These are phyloP conservation scores for Sporothrix phasma DNA, from an alignment of 2,329 filamentous ascomycete species.

Conservation along the genomic window DNA sequence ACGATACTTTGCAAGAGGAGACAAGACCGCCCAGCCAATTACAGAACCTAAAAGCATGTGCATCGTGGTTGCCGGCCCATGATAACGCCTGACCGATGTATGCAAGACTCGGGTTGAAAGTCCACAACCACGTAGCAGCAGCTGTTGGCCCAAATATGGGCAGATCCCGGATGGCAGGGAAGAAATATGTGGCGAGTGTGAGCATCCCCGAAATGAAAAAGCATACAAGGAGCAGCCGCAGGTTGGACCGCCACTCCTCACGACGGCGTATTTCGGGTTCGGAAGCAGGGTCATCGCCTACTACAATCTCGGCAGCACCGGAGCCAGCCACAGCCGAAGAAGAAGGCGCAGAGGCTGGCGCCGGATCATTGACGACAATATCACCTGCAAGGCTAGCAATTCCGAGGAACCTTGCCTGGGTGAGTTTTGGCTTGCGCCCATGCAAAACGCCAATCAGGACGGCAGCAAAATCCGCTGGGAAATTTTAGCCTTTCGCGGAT, in stretches of 20 bases:
- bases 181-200: slow-evolving; percentile 81
- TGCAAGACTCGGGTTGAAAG: slow-evolving; percentile 89
- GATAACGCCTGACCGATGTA: slow-evolving; percentile 95
- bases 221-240: slow-evolving; percentile 45
- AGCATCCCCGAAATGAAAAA: slow-evolving; percentile 53
- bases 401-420: slow-evolving; percentile 16
- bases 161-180: slow-evolving; percentile 74
- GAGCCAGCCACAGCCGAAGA: neutral
- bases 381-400: slow-evolving; percentile 23
- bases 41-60: slow-evolving; percentile 91
- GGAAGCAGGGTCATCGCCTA: slow-evolving; percentile 18
- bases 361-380: neutral
- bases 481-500: slow-evolving; percentile 88
- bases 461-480: slow-evolving; percentile 84
- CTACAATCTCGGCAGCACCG: neutral
- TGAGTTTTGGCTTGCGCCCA: slow-evolving; percentile 32
- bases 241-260: slow-evolving; percentile 35
- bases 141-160: slow-evolving; percentile 71
- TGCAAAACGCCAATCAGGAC: slow-evolving; percentile 87
- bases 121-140: slow-evolving; percentile 83
- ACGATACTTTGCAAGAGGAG: slow-evolving; percentile 71
- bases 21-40: slow-evolving; percentile 83
- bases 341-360: neutral
- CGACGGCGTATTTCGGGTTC: slow-evolving; percentile 26
- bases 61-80: slow-evolving; percentile 94